Base-by-base conservation (phyloP, 1,284 basidiomycete genomes). In the Uromyces viciae-fabae region DNA sequence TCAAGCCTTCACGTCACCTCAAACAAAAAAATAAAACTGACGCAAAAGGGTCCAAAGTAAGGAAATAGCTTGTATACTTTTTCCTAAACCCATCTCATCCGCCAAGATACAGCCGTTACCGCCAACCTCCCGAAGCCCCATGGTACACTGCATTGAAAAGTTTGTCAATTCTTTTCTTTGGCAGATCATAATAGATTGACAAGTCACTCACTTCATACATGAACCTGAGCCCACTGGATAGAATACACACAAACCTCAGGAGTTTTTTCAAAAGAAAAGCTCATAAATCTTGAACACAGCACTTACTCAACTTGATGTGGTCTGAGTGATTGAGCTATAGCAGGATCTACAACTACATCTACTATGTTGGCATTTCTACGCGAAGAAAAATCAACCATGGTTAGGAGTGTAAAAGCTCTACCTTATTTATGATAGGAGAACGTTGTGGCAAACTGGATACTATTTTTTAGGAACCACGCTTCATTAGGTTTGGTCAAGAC, bases 331-430 rank as follows among this genome's bases (percentile, higher is more conserved):
- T 90, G 89, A 0, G 90, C 88, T 22, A 99, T 86, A n/a, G 92
- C 87, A 0, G 96, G 96, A 85, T 99, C 95, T n/a, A 99, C 86
- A 0, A 99, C 95, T 14, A 99, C 95, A 75, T 94, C 91, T 17
- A 95, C 89, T 28, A 94, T 85, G 0, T 85, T 84, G 0, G 84
- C 82, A 0, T 78, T 76, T 54, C 86, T 87, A 84, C 85, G 73
- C 85, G 83, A 36, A 3, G 25, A 17, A n/a, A 49, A 71, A 38
- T 56, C 0, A n/a, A 22, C 31, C 2, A 71, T 19, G 71, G 38
- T 73, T 36, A 58, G 71, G 49, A 42, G 84, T 75, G 0, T 82
- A 81, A 38, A 82, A n/a, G n/a, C n/a, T n/a, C n/a, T n/a, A n/a
- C n/a, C n/a, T n/a, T n/a, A n/a, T n/a, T n/a, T n/a, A n/a, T n/a